Conservation (phyloP, 176 grass and related monocot genomes). For the Paspalum vaginatum region DNA sequence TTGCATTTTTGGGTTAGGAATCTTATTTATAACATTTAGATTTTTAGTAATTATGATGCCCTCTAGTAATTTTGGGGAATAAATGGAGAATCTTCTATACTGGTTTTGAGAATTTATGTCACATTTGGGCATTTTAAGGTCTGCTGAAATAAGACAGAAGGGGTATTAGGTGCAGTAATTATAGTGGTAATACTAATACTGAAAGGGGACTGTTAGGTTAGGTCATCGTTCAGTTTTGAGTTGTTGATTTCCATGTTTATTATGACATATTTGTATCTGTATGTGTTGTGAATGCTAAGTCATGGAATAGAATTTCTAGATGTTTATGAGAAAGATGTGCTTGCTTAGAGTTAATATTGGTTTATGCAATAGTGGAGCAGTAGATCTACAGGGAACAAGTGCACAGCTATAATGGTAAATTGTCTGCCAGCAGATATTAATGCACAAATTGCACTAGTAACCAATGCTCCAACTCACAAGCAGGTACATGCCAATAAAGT, state of each 20-base stretch:
- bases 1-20: neutral
- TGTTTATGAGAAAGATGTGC: neutral
- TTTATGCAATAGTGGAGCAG: neutral
- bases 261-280: neutral
- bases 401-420: neutral
- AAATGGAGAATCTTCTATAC: neutral
- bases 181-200: neutral
- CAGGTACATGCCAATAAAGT: constrained; percentile 1
- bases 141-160: neutral
- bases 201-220: neutral
- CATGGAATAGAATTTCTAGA: neutral
- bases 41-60: neutral
- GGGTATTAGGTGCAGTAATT: neutral
- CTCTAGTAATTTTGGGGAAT: neutral
- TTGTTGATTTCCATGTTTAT: constrained; percentile 2
- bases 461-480: neutral
- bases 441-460: neutral
- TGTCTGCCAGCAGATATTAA: neutral
- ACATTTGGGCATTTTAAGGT: neutral
- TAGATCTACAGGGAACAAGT: neutral
- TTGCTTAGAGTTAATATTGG: constrained; percentile 24
- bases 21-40: neutral
- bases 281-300: neutral
- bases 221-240: neutral
- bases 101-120: neutral